Percentiles rank a stretch among this genome's conserved stretches.
phyloP scores from a whole-genome alignment of 2,329 filamentous ascomycete genomes.

The Aspergillus arachidicola region DNA sequence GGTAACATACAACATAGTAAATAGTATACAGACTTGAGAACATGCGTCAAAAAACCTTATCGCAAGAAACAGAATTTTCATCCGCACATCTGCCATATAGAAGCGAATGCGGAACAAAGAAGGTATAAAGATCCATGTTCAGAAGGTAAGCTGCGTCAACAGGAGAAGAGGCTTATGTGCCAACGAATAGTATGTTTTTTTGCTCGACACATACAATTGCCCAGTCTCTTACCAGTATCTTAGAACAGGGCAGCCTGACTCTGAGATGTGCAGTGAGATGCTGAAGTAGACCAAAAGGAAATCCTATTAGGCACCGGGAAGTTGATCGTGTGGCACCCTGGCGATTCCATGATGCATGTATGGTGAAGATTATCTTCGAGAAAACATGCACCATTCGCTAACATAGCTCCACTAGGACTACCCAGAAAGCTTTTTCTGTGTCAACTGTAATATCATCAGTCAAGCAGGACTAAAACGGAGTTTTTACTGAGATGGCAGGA shows the following conservation, averaged over 20 bases:
- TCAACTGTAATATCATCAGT: constrained; percentile 26
- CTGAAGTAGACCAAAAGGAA: background rate
- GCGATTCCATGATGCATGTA: background rate
- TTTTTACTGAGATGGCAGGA: background rate
- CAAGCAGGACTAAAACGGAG: background rate
- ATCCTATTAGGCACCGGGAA: background rate
- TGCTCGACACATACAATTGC: background rate
- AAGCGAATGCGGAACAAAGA: background rate
- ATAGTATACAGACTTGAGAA: background rate
- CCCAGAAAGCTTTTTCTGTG: constrained; percentile 31
- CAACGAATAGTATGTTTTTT: background rate
- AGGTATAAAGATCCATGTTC: background rate
- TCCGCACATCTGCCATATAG: background rate
- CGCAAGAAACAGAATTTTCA: background rate
- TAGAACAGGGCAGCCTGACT: background rate
- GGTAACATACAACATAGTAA: background rate
- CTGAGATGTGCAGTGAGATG: background rate
- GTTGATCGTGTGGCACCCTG: background rate
- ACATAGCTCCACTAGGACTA: background rate
- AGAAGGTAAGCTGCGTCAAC: background rate
- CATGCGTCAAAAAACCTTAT: no score
- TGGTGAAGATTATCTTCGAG: background rate
- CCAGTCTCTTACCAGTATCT: background rate
- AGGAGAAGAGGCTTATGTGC: background rate
- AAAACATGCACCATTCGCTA: background rate